Base-by-base conservation (phyloP, 768 basidiomycete species). In the Russula lepida region DNA sequence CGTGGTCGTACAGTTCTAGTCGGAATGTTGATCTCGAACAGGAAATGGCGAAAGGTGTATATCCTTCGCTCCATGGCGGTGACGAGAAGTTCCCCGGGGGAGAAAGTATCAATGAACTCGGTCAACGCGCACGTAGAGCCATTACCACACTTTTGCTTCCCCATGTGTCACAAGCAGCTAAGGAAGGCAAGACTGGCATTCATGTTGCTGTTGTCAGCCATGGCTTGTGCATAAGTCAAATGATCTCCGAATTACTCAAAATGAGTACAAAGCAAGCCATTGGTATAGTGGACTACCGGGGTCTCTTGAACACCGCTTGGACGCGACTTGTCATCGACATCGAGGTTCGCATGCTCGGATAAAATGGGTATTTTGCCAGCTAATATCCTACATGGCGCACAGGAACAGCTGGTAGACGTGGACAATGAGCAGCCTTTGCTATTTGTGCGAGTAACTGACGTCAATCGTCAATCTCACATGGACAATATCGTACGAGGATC, bases 131-230 rank as follows among this genome's bases (percentile, higher is more conserved):
- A 1, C 74, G 77, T 33, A 69, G 71, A 39, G 78, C 75, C 17
- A 72, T 89, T 30, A 69, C 79, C 11, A 75, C 82, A 5, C 68
- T 85, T 19, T 68, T 89, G 9, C 67, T 86, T 66, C 81, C 84
- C 4, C 78, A 85, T 65, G 71, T 89, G n/a, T n/a, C n/a, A 69
- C 68, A 76, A 23, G 77, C 76, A 1, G 73, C 73, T 23, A 73
- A 73, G 56, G 70, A 73, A n/a, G 73, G 74, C 37, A 71, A 60
- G 59, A 68, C 72, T 46, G 74, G 75, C 35, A 68, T 77, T 7
- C 85, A 84, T 62, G 69, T 90, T 27, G 87, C 82, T 1, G 66
- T 91, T 41, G 83, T 89, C 50, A 89, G 88, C 71, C 89, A 92
- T 70, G 88, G 90, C 0, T 66, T 88, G 23, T 84, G 84, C 70